Base-by-base conservation (phyloP, 495 filamentous ascomycete species). In the Tuber calosporum region DNA sequence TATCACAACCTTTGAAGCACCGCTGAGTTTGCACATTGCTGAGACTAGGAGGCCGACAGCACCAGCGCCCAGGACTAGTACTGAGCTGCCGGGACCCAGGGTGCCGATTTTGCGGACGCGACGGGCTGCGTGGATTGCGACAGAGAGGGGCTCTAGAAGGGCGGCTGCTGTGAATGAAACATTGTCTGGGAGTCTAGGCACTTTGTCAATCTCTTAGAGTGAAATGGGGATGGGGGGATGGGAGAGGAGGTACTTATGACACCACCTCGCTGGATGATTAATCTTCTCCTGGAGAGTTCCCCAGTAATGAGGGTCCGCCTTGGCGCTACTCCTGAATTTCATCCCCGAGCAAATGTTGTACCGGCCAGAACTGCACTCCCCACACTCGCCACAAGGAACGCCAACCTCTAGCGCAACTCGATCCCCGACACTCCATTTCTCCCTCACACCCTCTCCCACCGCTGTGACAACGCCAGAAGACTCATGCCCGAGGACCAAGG, bases 331-430 rank as follows among this genome's bases (percentile, higher is more conserved):
- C 81, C 93, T 86, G 82, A 97, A 97, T 41, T 86, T 86, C 89
- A 97, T 90, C 36, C 84, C 85, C 72, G 89, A 87, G 85, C 94
- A 97, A 69, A 97, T 90, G 81, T 97, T 97, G 83, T 97, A 97
- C 76, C 92, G 85, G 66, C 92, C 92, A 85, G 85, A 83, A 30
- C 48, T 30, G 2, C 93, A 97, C 68, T 90, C 88, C 26, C 84
- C 83, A 81, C 93, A 97, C 78, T 88, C 84, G 22, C 87, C 89
- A 77, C 93, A 97, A 20, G 93, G 92, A 9, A 94, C 83, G 20
- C 93, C 93, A 74, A 94, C 92, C 84, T 96, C 93, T 7, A 96
- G 85, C 1, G 92, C 92, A 30, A 96, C 93, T n/a, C 92, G 88
- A 79, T 96, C 93, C 34, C 93, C 93, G 82, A 87, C 71, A 53